Evolutionary conservation across 179 eudicot species (phyloP), one percentile per base, ranked within the genome.

Genomic region (Beta lomatogona): DNA sequence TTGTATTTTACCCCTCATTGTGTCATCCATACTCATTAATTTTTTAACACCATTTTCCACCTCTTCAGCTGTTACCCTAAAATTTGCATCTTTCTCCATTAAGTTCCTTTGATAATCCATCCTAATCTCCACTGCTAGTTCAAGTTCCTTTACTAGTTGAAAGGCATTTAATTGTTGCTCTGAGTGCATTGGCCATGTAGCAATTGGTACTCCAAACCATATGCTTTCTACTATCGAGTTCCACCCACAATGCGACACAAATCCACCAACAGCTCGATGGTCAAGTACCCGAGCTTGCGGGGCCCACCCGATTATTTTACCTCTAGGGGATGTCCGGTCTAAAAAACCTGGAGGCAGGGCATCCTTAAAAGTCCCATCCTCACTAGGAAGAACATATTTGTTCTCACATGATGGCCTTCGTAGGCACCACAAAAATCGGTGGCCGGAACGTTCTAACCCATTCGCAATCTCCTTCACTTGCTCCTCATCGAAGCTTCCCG

Each of bases 121-220:
- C 28, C 28, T 25, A 25, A 25, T 25, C 28, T 25, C 28, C 28
- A 25, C 28, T 25, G 28, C 28, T 25, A 25, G 28, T 25, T 25
- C 28, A 1, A 25, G 28, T 25, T 25, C 28, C 28, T 25, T 25
- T 25, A 25, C 28, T 25, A 25, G 28, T 25, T 25, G 28, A 25
- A 1, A 25, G 28, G 28, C 28, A 25, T 25, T 25, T 25, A 25
- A 25, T 25, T 25, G 28, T 25, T 25, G 28, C 28, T 25, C 28
- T 25, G 28, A 25, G 25, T 77, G 73, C 55, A 86, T 4, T 0
- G 88, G 86, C 88, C 88, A 86, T 2, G 84, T 72, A 5, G 84
- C 86, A n/a, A 86, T 80, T 1, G 88, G 86, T 14, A 83, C 86
- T 8, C 88, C 86, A 44, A 83, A 83, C 86, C 86, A 86, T 7